Base-by-base conservation (phyloP, 441 rosid genomes). In the Pelargonium citronellum region DNA sequence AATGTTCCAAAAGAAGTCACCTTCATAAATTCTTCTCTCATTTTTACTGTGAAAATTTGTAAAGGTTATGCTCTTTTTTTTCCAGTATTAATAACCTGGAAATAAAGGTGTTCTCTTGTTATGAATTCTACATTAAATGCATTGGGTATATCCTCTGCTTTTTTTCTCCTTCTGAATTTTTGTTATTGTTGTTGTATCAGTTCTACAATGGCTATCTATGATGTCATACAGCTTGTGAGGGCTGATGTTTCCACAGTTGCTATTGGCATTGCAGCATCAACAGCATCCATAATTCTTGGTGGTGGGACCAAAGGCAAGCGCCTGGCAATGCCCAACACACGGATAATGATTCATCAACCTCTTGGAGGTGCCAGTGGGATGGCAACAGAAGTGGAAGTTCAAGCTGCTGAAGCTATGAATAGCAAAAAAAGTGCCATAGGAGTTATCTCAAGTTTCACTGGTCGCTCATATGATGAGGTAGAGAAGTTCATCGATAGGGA, bases 271-370 rank as follows among this genome's bases (percentile, higher is more conserved):
- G 83, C 96, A 67, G 97, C 96, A 24, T 91, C 96, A 73, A 89
- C 99, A 39, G 96, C 99, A 71, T 83, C 99, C 20, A 71, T 94
- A 51, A 87, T 91, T 72, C 97, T 94, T 61, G 97, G 96, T 53
- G 95, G 94, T 39, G 99, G 96, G 7, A 79, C 92, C 55, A 91
- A 87, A 80, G 97, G 97, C 55, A 94, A 94, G 84, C 94, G 97
- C 37, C 78, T 90, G 70, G 92, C 97, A 0, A 94, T 94, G 99
- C 97, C 99, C 69, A 91, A 94, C 74, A 76, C 99, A 0, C 85
- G 97, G 73, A 86, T 94, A 74, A 94, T 94, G 99, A 84, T 94
- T 64, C 96, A 91, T 78, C 99, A 90, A 55, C 97, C 99, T 0
- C 86, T 87, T 60, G 97, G 99, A 71, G 97, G 95, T 47, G 94